A percentile compares a stretch with the other conserved stretches of the same genome.
Evolutionary conservation across 345 rosid genomes (phyloP).

Genomic region (Capsella bursapastoris): DNA sequence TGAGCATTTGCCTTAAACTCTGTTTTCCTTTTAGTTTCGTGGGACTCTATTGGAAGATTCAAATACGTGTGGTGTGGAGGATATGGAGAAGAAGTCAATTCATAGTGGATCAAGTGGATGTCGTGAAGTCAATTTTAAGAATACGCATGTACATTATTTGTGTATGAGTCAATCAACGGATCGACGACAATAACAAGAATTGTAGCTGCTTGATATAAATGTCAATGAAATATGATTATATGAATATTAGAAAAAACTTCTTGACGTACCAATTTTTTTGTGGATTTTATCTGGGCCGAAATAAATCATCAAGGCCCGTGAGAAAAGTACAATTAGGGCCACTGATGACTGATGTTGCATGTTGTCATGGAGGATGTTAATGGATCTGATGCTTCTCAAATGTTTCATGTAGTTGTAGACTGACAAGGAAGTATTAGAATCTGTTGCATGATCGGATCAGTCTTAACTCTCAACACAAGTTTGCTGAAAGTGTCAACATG

Average conservation of each 20-base stretch:
- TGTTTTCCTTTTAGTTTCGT: neutral
- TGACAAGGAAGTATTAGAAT: neutral
- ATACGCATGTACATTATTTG: neutral
- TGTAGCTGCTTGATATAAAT: no score
- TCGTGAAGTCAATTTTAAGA: neutral
- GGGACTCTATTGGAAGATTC: slow-evolving; percentile 4
- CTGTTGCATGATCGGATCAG: neutral
- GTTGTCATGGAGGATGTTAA: slow-evolving; percentile 7
- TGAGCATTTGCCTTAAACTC: neutral
- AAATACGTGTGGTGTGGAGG: neutral
- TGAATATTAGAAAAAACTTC: no score
- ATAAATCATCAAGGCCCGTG: neutral
- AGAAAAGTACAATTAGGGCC: neutral
- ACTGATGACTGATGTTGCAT: neutral
- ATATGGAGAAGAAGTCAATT: slow-evolving; percentile 15
- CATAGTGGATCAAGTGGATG: slow-evolving; percentile 2
- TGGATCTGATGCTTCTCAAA: slow-evolving; percentile 10
- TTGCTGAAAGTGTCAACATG: neutral
- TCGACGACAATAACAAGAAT: neutral
- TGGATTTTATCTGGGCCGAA: neutral
- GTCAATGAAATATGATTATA: no score
- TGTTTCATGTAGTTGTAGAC: neutral
- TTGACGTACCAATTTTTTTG: no score
- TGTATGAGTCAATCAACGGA: no score
- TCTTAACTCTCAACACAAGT: neutral